Base-by-base conservation (phyloP, 192 early-diverging fungal species). In the Coemansia sp. region DNA sequence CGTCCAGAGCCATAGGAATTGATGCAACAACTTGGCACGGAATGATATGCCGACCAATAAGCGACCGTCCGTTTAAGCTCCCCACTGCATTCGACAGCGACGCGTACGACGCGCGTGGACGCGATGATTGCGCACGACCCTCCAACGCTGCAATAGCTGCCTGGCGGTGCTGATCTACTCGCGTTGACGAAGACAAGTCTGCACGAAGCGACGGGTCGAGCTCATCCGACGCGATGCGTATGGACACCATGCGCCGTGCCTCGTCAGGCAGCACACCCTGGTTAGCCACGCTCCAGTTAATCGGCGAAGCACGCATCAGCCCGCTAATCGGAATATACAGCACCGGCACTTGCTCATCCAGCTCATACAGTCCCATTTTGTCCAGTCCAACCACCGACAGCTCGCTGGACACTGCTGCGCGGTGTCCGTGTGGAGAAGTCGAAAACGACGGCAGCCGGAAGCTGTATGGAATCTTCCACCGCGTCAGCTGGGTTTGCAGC, bases 391-490 rank as follows among this genome's bases (percentile, higher is more conserved):
- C 77, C 4, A 80, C 77, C 5, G 77, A 80, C 41, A 82, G 74
- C 67, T 82, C 74, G 69, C 72, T 57, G 14, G 77, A 80, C 27
- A 80, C 77, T 11, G 69, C 72, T 6, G 77, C 77, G 14, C 77
- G 71, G 10, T 70, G 77, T 0, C 77, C 77, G 29, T 80, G 77
- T 3, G 77, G 77, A 22, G 77, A 80, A 9, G 77, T 80, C 37
- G 77, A 80, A 51, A 80, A 80, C n/a, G 72, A 71, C 14, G 79
- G 79, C 49, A 76, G 39, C 19, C 79, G 69, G 64, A 82, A 73
- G 54, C 69, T 72, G 43, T 82, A 82, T 0, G 79, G 61, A 16
- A 82, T 82, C 52, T 66, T 61, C 69, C 69, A 67, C 8, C 67
- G 56, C 38, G 79, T 66, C 25, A 82, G 70, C 67, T 82, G 79